Evolutionary conservation across 2,329 filamentous ascomycete genomes (phyloP).

Genomic region (Fusarium sacchari): DNA sequence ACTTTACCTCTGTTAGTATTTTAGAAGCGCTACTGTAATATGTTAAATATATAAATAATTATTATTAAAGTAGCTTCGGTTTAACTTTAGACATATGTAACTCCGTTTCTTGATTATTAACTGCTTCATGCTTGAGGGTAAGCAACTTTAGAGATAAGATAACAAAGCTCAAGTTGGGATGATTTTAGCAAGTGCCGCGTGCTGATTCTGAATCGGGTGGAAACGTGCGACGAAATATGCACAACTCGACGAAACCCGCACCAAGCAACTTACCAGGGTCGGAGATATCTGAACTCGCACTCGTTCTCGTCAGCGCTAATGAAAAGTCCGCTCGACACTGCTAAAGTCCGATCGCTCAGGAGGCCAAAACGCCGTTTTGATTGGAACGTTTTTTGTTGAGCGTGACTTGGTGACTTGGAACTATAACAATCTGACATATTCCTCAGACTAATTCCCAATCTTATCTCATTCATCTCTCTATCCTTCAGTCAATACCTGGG

Average conservation of each 20-base stretch:
- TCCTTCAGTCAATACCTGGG: fast-evolving
- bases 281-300: neutral
- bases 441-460: neutral
- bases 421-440: neutral
- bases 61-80: no score
- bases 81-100: no score
- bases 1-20: no score
- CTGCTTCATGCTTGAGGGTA: neutral
- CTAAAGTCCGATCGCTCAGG: neutral
- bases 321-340: neutral
- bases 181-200: fast-evolving
- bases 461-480: fast-evolving
- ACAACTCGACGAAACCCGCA: fast-evolving
- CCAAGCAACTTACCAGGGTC: fast-evolving
- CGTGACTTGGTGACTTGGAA: neutral
- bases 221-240: fast-evolving
- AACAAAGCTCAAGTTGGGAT: neutral
- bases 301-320: neutral
- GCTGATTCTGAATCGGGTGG: fast-evolving
- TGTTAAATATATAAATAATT: no score
- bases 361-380: neutral
- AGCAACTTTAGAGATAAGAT: neutral
- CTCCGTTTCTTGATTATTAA: no score
- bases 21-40: no score
- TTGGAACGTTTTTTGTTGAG: neutral